A percentile compares a stretch with the other conserved stretches of the same genome.
Evolutionary conservation across 371 early-diverging fungal genomes (phyloP).

Genomic region (Syncephalis plumigaleata): DNA sequence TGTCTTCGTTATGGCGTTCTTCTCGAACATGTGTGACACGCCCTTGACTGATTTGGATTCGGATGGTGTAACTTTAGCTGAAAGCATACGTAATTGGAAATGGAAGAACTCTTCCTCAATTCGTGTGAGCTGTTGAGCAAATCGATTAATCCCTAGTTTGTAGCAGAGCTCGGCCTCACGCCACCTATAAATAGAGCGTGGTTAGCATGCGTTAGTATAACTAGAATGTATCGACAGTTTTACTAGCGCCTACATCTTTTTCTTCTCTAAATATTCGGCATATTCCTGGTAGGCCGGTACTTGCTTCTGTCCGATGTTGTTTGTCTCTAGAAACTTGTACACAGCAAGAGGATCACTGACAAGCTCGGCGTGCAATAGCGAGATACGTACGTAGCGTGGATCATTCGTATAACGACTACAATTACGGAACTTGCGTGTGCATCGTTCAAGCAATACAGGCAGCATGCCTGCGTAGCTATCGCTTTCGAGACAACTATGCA

Average conservation of each 20-base stretch:
- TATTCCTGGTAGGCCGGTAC: constrained; percentile 66
- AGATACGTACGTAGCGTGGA: constrained; percentile 50
- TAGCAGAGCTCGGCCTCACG: constrained; percentile 33
- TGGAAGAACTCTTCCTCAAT: constrained; percentile 21
- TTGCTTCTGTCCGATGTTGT: constrained; percentile 46
- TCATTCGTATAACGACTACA: constrained; percentile 55
- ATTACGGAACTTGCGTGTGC: constrained; percentile 33
- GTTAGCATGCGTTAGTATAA: background rate
- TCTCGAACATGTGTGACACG: no score
- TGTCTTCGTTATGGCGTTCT: background rate
- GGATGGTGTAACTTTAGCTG: background rate
- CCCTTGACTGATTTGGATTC: no score
- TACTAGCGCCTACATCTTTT: no score
- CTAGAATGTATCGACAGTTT: constrained; percentile 18
- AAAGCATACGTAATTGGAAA: constrained; percentile 25
- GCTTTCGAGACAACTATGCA: constrained; percentile 47
- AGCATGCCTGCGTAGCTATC: constrained; percentile 31
- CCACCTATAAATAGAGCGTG: constrained; percentile 11
- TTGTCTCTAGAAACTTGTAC: constrained; percentile 43
- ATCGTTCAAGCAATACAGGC: constrained; percentile 29
- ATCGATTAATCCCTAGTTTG: constrained; percentile 26
- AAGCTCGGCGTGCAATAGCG: constrained; percentile 43
- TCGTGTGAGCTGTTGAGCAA: constrained; percentile 35
- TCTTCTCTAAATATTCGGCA: constrained; percentile 34
- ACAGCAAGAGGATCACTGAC: constrained; percentile 36